phyloP scores from a whole-genome alignment of 148 eudicot species.

The Rhododendron molle region DNA sequence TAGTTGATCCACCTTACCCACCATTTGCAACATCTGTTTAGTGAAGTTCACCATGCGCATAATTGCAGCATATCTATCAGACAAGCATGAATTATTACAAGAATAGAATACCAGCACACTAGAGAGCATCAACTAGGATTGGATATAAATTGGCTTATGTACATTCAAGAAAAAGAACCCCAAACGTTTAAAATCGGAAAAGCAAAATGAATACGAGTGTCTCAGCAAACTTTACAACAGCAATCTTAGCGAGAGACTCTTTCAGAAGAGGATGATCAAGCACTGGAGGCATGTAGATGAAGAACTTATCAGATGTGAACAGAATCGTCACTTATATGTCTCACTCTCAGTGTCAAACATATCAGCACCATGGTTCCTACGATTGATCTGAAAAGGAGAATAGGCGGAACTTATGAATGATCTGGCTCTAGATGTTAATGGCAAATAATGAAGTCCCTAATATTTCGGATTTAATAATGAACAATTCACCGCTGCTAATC shows the following conservation, averaged over 20 bases:
- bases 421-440: not conserved
- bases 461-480: not conserved
- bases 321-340: conserved; percentile 47
- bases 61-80: not conserved
- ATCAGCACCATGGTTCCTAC: conserved; percentile 77
- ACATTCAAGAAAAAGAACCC: not conserved
- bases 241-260: not conserved
- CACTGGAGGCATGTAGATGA: not conserved
- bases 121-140: not conserved
- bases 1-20: not conserved
- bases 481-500: not conserved
- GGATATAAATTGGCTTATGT: not conserved
- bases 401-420: not conserved
- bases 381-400: conserved; percentile 59
- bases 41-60: not conserved
- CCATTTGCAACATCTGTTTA: too few species aligned
- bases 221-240: not conserved
- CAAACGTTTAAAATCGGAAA: not conserved
- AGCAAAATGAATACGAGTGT: not conserved
- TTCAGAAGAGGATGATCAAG: not conserved
- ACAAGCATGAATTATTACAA: not conserved
- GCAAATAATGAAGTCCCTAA: not conserved
- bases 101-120: not conserved
- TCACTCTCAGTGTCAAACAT: conserved; percentile 67
- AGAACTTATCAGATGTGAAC: conserved; percentile 16